A percentile compares a stretch with the other conserved stretches of the same genome.
Conservation (phyloP, 2,329 filamentous ascomycete species). For the Colletotrichum sp. region DNA sequence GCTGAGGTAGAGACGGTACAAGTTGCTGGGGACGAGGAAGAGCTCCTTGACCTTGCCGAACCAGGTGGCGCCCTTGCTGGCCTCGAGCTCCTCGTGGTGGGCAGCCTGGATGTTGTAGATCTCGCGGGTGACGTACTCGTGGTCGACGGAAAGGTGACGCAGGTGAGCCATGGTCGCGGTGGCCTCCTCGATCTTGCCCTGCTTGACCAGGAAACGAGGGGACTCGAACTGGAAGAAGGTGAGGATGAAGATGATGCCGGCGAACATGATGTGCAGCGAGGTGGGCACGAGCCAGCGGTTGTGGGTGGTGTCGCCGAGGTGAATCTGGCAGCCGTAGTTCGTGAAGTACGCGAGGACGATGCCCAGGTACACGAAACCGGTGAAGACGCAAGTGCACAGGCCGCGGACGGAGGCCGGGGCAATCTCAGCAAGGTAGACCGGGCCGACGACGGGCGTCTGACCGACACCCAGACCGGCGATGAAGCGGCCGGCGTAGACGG, state of each 20-base stretch:
- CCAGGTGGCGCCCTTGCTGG: constrained; percentile 69
- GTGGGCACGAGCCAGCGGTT: constrained; percentile 71
- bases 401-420: constrained; percentile 73
- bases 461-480: constrained; percentile 71
- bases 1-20: constrained; percentile 75
- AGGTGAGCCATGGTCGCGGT: constrained; percentile 60
- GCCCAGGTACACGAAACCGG: constrained; percentile 70
- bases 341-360: constrained; percentile 83
- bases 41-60: constrained; percentile 72
- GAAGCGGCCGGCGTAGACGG: constrained; percentile 70
- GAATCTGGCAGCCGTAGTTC: constrained; percentile 64
- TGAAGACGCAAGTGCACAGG: constrained; percentile 69
- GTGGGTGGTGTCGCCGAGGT: constrained; percentile 51
- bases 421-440: constrained; percentile 76
- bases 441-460: constrained; percentile 70
- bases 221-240: constrained; percentile 75
- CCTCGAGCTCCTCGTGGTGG: constrained; percentile 76
- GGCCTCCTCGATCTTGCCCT: constrained; percentile 64
- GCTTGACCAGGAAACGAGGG: constrained; percentile 73
- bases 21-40: constrained; percentile 69
- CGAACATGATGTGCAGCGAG: constrained; percentile 79
- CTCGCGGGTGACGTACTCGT: constrained; percentile 67
- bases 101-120: constrained; percentile 68
- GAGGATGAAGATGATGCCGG: constrained; percentile 71
- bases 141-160: constrained; percentile 62